Evolutionary conservation across 202 grass and related monocot species (phyloP), one percentile per base, ranked within the genome.

Genomic region (Dendrocalamus latiflorus): DNA sequence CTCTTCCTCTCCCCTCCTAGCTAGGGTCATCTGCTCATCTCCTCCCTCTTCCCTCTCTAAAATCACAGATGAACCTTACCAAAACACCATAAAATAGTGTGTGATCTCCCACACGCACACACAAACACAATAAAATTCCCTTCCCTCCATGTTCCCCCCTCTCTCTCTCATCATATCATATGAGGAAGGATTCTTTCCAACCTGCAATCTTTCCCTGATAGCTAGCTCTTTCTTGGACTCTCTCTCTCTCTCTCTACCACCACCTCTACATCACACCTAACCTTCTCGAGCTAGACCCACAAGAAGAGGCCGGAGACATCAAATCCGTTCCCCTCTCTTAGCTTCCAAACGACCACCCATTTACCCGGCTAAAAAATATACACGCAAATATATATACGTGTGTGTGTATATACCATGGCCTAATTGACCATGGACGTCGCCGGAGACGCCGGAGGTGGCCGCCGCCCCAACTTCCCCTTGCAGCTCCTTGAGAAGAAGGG

Each of bases 401-500:
- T 37, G 44, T 81, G 79, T 86, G 72, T 90, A 72, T 86, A 86
- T 81, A 91, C 68, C 88, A 89, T 87, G 91, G 85, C 64, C 58
- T 80, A 47, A 93, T 86, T 93, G 68, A 86, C 68, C 82, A 93
- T 94, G 81, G 92, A 87, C 71, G 77, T 88, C 70, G 81, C 87
- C 74, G 88, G 88, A 71, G 85, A 75, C 51, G 85, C 85, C 84
- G 85, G 77, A 59, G 86, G 91, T 11, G 88, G 92, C 36, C 94
- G 92, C 36, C 76, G 90, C 28, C 87, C 88, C 10, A 91, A 94
- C 90, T 94, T 97, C 82, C 94, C 90, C 12, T 79, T 94, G 33
- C 92, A 94, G 75, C 92, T 94, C 15, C 88, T 97, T 9, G 92
- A 97, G 84, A 97, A 97, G 94, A 94, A 94, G 75, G 92, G 94